These are phyloP conservation scores for Kodamaea fungicola DNA, from an alignment of 1,139 yeast genomes.

Conservation along the genomic window DNA sequence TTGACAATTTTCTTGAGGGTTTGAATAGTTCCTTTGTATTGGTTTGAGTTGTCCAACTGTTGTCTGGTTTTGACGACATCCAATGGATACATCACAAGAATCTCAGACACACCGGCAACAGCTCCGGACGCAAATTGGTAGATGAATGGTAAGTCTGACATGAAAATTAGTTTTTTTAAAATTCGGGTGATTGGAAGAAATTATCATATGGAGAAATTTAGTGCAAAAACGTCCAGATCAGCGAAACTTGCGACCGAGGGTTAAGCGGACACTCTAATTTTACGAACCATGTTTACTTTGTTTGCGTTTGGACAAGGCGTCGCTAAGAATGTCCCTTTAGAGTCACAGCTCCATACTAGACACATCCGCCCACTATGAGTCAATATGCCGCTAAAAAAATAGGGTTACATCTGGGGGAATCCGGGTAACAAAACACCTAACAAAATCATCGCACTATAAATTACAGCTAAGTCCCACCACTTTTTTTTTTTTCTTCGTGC, in stretches of 20 bases:
- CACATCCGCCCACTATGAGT: neutral
- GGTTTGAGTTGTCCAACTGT: slow-evolving; percentile 72
- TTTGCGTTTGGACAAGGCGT: too few species aligned
- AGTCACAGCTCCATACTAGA: too few species aligned
- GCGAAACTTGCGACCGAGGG: too few species aligned
- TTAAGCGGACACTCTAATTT: too few species aligned
- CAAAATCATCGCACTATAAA: slow-evolving; percentile 1
- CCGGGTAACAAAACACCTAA: slow-evolving; percentile 12
- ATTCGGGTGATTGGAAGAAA: slow-evolving; percentile 2
- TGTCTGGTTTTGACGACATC: slow-evolving; percentile 98
- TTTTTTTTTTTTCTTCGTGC: slow-evolving; percentile 38
- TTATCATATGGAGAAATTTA: slow-evolving; percentile 1
- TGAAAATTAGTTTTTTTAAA: slow-evolving; percentile 4
- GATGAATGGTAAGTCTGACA: slow-evolving; percentile 64
- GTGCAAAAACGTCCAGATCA: too few species aligned
- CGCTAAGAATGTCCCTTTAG: too few species aligned
- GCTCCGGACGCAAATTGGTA: slow-evolving; percentile 96
- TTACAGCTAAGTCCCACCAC: neutral
- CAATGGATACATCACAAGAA: slow-evolving; percentile 94
- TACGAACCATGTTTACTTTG: too few species aligned
- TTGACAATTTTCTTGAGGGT: slow-evolving; percentile 78
- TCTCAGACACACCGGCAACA: slow-evolving; percentile 96
- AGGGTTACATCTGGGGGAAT: neutral
- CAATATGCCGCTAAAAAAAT: neutral
- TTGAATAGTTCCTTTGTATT: slow-evolving; percentile 79